Base-by-base conservation (phyloP, 1,284 basidiomycete genomes). In the Lentinus polychrous region DNA sequence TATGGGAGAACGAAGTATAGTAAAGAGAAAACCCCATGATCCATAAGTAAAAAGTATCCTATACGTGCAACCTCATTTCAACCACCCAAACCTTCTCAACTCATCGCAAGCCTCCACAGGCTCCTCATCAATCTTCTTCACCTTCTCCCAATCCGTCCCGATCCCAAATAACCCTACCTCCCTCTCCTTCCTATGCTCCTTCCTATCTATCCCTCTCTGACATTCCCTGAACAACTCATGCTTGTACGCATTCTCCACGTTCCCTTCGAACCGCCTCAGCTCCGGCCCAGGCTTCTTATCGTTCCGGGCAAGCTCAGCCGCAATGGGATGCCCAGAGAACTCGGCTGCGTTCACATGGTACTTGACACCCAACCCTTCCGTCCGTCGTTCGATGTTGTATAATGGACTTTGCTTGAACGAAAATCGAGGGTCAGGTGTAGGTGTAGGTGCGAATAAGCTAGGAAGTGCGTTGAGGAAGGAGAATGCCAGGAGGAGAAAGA, bases 281-380 rank as follows among this genome's bases (percentile, higher is more conserved):
- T 66, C 55, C 4, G 67, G 66, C 33, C 73, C 74, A 2, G 64
- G 62, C 45, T 67, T 62, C 40, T 71, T 64, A 3, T 73, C 72
- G 34, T 74, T 73, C 37, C 79, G 71, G 20, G 78, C 76, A 43
- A 88, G 63, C 57, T 85, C 83, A 3, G 77, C 80, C 2, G 86
- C 86, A 52, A 93, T 86, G 23, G 90, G 85, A 64, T 95, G 92
- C 10, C 72, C 71, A 43, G 81, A 68, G 66, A 94, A 94, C 61
- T 95, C 87, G 8, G 70, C 69, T 4, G 76, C 72, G 63, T 95
- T 90, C 60, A 99, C 92, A 58, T 83, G 93, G 70, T 99, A 98
- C 17, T 78, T 78, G 40, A 97, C 73, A 38, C 81, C 79, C 51
- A 90, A 69, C 17, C 76, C 74, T 35, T 70, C 68, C 20, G 93